Percentiles rank a stretch among this genome's conserved stretches.
These are phyloP conservation scores for Schizosaccharomyces pombe DNA, from an alignment of 805 yeast species.

Conservation along the genomic window DNA sequence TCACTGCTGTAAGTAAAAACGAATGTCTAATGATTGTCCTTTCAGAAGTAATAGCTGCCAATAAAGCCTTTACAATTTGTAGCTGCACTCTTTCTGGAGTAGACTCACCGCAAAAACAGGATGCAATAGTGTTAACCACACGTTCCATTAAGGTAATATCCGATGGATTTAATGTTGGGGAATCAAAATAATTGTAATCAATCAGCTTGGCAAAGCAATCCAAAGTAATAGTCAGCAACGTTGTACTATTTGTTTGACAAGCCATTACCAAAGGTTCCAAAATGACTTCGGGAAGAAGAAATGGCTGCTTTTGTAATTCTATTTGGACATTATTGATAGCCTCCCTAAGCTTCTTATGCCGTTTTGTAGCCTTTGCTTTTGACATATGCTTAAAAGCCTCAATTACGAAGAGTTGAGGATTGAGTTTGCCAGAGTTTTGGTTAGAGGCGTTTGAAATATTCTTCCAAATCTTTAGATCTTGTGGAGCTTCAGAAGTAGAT, in stretches of 20 bases:
- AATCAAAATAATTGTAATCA: neutral
- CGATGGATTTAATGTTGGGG: neutral
- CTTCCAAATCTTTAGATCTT: no score
- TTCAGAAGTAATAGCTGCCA: conserved; percentile 61
- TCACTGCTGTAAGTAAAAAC: conserved; percentile 62
- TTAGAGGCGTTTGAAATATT: no score
- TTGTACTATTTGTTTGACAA: neutral
- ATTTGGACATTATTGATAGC: neutral
- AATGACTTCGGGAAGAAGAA: neutral
- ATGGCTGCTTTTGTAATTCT: conserved; percentile 1
- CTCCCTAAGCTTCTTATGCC: neutral
- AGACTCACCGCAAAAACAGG: conserved; percentile 76
- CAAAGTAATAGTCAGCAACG: neutral
- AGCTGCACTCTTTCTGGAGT: conserved; percentile 75
- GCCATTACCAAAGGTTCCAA: conserved; percentile 2
- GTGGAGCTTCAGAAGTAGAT: no score
- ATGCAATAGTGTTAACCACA: conserved; percentile 61
- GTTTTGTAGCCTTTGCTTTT: neutral
- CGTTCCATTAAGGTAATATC: conserved; percentile 8
- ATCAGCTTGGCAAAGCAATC: conserved; percentile 1
- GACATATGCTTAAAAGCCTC: neutral
- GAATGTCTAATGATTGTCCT: conserved; percentile 64
- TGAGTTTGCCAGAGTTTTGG: neutral
- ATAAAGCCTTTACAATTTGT: conserved; percentile 77
- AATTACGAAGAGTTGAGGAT: neutral